Evolutionary conservation across 1,284 basidiomycete species (phyloP).

Genomic region (Puccinia triticina): DNA sequence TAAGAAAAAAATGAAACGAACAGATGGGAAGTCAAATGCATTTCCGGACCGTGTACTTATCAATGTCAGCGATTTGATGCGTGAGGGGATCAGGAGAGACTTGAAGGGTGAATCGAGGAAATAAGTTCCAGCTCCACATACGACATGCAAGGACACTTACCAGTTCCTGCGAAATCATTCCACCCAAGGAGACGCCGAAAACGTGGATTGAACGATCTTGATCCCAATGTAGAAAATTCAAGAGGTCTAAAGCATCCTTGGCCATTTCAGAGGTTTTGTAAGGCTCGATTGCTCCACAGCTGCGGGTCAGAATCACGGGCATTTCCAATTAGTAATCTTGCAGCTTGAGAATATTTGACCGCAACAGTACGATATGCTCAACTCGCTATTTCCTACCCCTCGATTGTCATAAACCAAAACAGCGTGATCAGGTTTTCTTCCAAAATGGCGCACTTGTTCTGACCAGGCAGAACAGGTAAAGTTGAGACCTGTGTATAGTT

Average conservation of each 20-base stretch:
- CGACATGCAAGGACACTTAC: neutral
- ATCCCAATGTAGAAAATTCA: slow-evolving; percentile 73
- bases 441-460: slow-evolving; percentile 60
- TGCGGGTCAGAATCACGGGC: neutral
- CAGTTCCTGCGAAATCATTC: slow-evolving; percentile 70
- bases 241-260: slow-evolving; percentile 70
- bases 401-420: slow-evolving; percentile 83
- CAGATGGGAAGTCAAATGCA: slow-evolving; percentile 22
- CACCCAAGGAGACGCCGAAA: slow-evolving; percentile 78
- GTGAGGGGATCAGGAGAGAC: slow-evolving; percentile 22
- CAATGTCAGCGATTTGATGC: slow-evolving; percentile 33
- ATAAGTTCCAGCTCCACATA: slow-evolving; percentile 1
- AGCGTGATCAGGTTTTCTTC: slow-evolving; percentile 62
- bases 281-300: slow-evolving; percentile 32
- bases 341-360: neutral
- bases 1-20: slow-evolving; percentile 5
- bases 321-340: neutral
- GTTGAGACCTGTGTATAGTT: slow-evolving; percentile 60
- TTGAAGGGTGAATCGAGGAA: neutral
- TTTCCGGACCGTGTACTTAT: slow-evolving; percentile 26
- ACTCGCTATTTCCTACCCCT: slow-evolving; percentile 71
- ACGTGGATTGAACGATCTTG: slow-evolving; percentile 68
- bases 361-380: neutral
- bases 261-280: slow-evolving; percentile 76
- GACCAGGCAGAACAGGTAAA: slow-evolving; percentile 58